Conservation (phyloP, 805 yeast species). For the Saturnispora zaruensis region DNA sequence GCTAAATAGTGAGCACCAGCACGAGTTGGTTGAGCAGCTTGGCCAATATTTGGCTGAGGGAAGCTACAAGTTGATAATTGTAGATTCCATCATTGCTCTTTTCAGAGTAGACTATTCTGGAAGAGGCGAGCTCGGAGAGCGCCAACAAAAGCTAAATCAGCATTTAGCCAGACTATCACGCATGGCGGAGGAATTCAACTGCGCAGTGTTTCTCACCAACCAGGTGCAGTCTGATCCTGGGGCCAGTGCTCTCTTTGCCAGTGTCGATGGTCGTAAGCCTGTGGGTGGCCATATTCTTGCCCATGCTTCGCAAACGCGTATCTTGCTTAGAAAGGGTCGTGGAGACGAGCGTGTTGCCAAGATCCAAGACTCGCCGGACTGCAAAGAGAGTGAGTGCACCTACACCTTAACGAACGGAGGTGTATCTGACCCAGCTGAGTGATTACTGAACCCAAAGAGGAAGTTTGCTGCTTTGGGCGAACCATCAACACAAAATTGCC, state of each 20-base stretch:
- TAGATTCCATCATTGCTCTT: slow-evolving; percentile 73
- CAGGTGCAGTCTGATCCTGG: slow-evolving; percentile 84
- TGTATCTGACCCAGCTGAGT: slow-evolving; percentile 28
- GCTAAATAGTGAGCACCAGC: slow-evolving; percentile 64
- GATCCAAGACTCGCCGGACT: slow-evolving; percentile 71
- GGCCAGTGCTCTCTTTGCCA: slow-evolving; percentile 67
- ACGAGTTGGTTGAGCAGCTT: slow-evolving; percentile 59
- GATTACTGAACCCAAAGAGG: slow-evolving; percentile 8
- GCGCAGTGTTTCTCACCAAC: slow-evolving; percentile 67
- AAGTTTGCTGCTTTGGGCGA: background rate
- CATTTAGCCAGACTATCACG: slow-evolving; percentile 45
- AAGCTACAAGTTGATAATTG: slow-evolving; percentile 48
- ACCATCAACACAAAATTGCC: slow-evolving; percentile 8
- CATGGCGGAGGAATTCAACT: slow-evolving; percentile 68
- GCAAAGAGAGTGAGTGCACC: slow-evolving; percentile 74
- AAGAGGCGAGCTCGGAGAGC: slow-evolving; percentile 66
- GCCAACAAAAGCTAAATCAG: slow-evolving; percentile 61
- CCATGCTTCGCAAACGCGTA: slow-evolving; percentile 73
- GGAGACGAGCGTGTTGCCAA: slow-evolving; percentile 77
- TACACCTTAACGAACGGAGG: slow-evolving; percentile 52
- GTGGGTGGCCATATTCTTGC: slow-evolving; percentile 80
- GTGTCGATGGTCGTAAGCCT: slow-evolving; percentile 79
- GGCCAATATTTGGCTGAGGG: slow-evolving; percentile 63
- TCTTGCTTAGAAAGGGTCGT: slow-evolving; percentile 62
- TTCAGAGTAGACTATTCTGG: slow-evolving; percentile 75